Conservation (phyloP, 2,329 filamentous ascomycete genomes). For the Cladorrhinum sp. region DNA sequence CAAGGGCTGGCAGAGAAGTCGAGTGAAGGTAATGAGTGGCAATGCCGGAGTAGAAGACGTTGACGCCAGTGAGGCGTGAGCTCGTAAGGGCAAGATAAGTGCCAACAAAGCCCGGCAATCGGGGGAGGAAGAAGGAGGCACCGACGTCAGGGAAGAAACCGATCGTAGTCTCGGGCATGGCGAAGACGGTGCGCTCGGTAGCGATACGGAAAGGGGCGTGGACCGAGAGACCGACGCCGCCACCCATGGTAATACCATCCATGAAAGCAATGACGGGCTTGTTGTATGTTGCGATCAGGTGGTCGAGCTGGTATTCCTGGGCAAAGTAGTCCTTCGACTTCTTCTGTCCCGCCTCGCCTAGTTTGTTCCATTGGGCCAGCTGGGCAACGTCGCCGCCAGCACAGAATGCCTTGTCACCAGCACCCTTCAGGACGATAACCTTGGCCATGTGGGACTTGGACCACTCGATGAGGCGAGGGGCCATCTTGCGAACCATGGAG, state of each 20-base stretch:
- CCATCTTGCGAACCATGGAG: conserved; percentile 94
- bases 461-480: conserved; percentile 88
- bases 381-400: conserved; percentile 87
- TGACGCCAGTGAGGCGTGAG: conserved; percentile 74
- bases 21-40: conserved; percentile 97
- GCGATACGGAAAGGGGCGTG: conserved; percentile 96
- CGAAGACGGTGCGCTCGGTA: conserved; percentile 91
- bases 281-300: conserved; percentile 86
- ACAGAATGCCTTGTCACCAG: conserved; percentile 79
- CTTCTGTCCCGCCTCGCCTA: conserved; percentile 66
- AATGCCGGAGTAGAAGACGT: conserved; percentile 86
- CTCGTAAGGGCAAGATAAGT: conserved; percentile 94
- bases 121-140: conserved; percentile 90
- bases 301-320: conserved; percentile 93
- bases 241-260: conserved; percentile 98
- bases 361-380: conserved; percentile 70
- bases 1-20: conserved; percentile 74
- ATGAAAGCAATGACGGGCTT: conserved; percentile 96
- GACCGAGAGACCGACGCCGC: conserved; percentile 88
- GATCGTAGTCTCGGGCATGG: conserved; percentile 98
- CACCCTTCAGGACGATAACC: conserved; percentile 86
- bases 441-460: conserved; percentile 92
- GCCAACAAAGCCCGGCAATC: conserved; percentile 80
- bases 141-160: conserved; percentile 99
- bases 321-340: conserved; percentile 82